Percentiles rank a stretch among this genome's conserved stretches.
Evolutionary conservation across 129 eudicot species (phyloP).

Genomic region (Arctium lappa): DNA sequence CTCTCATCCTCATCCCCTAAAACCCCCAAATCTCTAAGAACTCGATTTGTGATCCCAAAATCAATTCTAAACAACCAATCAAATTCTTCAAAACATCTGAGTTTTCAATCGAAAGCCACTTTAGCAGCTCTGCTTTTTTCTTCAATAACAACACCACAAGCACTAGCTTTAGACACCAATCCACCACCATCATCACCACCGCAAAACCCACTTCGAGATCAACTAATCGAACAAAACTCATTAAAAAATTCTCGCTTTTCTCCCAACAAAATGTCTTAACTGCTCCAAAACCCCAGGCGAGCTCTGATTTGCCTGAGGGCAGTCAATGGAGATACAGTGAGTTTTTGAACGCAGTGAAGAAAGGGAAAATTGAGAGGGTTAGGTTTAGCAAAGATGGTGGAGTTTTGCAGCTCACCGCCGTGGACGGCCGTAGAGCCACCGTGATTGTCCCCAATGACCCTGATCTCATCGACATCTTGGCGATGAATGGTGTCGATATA

Average conservation of each 20-base stretch:
- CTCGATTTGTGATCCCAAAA: slow-evolving; percentile 39
- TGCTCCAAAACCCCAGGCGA: too few species aligned
- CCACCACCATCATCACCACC: slow-evolving; percentile 7
- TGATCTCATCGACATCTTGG: slow-evolving; percentile 24
- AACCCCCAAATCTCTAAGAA: slow-evolving; percentile 34
- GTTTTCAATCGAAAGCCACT: slow-evolving; percentile 49
- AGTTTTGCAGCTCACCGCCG: slow-evolving; percentile 74
- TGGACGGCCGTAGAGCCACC: slow-evolving; percentile 72
- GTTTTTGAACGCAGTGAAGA: slow-evolving; percentile 54
- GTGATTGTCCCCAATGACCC: slow-evolving; percentile 92
- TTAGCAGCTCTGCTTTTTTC: slow-evolving; percentile 70
- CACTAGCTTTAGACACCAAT: slow-evolving; percentile 49
- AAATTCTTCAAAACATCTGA: slow-evolving; percentile 17
- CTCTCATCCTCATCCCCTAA: slow-evolving; percentile 65
- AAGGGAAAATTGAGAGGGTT: slow-evolving; percentile 89
- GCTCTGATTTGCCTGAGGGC: too few species aligned
- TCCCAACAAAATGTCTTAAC: too few species aligned
- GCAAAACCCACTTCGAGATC: too few species aligned
- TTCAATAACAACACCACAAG: slow-evolving; percentile 43
- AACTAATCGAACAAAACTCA: too few species aligned
- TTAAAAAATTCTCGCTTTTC: too few species aligned
- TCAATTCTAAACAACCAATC: slow-evolving; percentile 40
- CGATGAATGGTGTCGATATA: too few species aligned
- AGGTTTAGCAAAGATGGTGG: slow-evolving; percentile 80
- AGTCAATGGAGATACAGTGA: too few species aligned